Conservation (phyloP, 306 rosid genomes). For the Sicyos edulis region DNA sequence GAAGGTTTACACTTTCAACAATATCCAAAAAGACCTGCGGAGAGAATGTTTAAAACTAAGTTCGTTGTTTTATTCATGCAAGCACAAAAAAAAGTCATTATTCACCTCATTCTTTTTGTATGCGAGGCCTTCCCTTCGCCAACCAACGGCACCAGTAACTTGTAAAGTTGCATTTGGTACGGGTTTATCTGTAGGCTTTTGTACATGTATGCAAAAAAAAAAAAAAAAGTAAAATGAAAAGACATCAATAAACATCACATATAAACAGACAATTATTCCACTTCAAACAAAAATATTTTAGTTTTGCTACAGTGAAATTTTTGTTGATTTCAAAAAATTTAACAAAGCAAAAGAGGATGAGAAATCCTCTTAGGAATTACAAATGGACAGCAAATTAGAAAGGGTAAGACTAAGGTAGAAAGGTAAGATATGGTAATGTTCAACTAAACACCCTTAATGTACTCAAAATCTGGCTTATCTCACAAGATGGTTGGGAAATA, state of each 20-base stretch:
- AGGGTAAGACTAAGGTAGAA: slow-evolving; percentile 17
- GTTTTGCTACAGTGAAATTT: not conserved
- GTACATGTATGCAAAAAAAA: not conserved
- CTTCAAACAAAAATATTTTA: not conserved
- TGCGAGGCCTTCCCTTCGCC: slow-evolving; percentile 90
- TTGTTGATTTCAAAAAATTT: not conserved
- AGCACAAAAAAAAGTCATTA: slow-evolving; percentile 3
- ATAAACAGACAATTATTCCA: not conserved
- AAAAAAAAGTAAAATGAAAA: not conserved
- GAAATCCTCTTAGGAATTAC: slow-evolving; percentile 1
- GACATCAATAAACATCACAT: not conserved
- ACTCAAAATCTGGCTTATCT: slow-evolving; percentile 5
- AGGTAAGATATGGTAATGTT: not conserved
- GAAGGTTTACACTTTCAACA: slow-evolving; percentile 90
- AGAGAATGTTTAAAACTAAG: not conserved
- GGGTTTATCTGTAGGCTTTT: slow-evolving; percentile 64
- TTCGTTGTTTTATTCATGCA: slow-evolving; percentile 16
- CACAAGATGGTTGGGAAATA: not conserved
- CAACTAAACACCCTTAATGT: not conserved
- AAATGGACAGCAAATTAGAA: not conserved
- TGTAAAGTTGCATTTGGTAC: slow-evolving; percentile 92
- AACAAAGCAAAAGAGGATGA: not conserved
- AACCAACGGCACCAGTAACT: slow-evolving; percentile 96
- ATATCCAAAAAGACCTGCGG: slow-evolving; percentile 88
- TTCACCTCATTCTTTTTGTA: slow-evolving; percentile 85